Evolutionary conservation across 1,284 basidiomycete species (phyloP).

Genomic region (Trichosporon faecale): DNA sequence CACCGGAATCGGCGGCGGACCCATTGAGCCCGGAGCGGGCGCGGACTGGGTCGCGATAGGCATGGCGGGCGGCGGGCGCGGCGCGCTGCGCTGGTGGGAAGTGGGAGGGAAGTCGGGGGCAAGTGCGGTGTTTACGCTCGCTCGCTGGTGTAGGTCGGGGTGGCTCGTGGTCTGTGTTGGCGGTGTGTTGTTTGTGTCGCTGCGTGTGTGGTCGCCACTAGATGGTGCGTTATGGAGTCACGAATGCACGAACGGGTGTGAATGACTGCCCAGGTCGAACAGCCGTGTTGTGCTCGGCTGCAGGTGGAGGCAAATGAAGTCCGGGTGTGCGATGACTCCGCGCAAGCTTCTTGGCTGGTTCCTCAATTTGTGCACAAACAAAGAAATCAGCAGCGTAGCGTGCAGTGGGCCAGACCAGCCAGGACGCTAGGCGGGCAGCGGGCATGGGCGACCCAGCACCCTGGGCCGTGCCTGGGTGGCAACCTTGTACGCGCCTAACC

Average conservation of each 20-base stretch:
- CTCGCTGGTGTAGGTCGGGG: too few species aligned
- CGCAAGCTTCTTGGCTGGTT: not conserved
- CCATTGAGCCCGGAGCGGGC: not conserved
- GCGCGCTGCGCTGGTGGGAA: too few species aligned
- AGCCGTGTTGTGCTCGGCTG: not conserved
- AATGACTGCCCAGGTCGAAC: not conserved
- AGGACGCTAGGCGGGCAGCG: not conserved
- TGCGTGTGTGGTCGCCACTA: not conserved
- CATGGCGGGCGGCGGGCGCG: not conserved
- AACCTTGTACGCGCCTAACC: not conserved
- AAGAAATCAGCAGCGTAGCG: slow-evolving; percentile 7
- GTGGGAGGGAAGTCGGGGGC: too few species aligned
- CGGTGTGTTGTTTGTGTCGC: not conserved
- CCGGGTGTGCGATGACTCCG: slow-evolving; percentile 2
- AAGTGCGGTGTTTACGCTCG: too few species aligned
- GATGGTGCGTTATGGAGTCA: not conserved
- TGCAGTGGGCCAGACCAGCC: not conserved
- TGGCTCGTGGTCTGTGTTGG: too few species aligned
- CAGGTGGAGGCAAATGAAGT: not conserved
- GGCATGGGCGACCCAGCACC: not conserved
- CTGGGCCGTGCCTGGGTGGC: slow-evolving; percentile 6
- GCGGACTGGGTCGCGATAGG: not conserved
- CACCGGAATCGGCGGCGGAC: not conserved
- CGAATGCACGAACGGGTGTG: not conserved
- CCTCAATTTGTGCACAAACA: slow-evolving; percentile 11